Evolutionary conservation across 2,329 filamentous ascomycete genomes (phyloP).

Genomic region (Colletotrichum incanum): DNA sequence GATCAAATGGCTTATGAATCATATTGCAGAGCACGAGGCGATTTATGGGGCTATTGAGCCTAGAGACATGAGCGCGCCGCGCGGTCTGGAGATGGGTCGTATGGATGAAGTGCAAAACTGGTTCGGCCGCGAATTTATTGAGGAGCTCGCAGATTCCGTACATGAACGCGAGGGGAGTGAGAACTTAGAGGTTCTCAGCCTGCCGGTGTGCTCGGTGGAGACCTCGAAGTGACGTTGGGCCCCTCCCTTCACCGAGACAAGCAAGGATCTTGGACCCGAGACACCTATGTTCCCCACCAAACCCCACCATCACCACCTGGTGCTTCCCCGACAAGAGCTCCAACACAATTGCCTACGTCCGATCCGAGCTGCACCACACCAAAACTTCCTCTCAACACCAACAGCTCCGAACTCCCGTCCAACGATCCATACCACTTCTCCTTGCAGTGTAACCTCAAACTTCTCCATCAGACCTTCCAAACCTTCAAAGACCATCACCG

Average conservation of each 20-base stretch:
- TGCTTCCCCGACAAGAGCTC: conserved; percentile 22
- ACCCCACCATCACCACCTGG: conserved; percentile 40
- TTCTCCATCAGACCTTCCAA: background rate
- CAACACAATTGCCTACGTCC: conserved; percentile 24
- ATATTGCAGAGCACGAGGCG: background rate
- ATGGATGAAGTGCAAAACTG: background rate
- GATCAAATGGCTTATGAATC: background rate
- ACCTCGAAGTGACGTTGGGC: conserved; percentile 13
- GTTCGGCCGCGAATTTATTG: background rate
- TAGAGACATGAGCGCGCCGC: too few species aligned
- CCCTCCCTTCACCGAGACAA: conserved; percentile 29
- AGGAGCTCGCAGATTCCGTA: background rate
- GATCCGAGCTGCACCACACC: conserved; percentile 29
- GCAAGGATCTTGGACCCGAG: conserved; percentile 27
- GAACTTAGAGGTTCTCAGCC: background rate
- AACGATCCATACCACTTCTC: background rate
- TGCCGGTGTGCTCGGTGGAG: conserved; percentile 9
- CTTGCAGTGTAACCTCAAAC: background rate
- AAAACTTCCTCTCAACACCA: conserved; percentile 8
- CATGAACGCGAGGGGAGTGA: background rate
- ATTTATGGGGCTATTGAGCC: background rate
- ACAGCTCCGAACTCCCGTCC: background rate
- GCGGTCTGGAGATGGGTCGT: background rate
- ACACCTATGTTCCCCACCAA: conserved; percentile 34
- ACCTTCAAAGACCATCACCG: conserved; percentile 19